These are phyloP conservation scores for Trypanosoma platydactyli DNA, from an alignment of 208 protist genomes.

Conservation along the genomic window DNA sequence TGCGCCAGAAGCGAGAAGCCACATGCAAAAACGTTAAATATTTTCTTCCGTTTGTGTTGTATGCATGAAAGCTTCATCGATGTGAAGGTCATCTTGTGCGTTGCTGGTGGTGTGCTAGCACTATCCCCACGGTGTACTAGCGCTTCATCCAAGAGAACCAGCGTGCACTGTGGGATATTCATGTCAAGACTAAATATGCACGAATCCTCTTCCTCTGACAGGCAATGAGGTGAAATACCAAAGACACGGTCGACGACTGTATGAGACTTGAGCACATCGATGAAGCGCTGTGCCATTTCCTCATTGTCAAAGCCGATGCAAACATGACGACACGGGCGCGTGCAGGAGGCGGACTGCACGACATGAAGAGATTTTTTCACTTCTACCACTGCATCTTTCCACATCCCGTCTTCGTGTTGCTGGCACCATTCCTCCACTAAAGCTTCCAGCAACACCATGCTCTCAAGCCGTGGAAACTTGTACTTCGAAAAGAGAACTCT, in stretches of 20 bases:
- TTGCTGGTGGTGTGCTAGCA: neutral
- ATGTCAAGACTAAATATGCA: constrained; percentile 13
- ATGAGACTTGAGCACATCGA: constrained; percentile 6
- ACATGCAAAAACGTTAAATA: neutral
- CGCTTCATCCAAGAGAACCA: constrained; percentile 10
- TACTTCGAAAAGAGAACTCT: constrained; percentile 8
- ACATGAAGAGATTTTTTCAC: constrained; percentile 16
- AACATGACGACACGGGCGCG: constrained; percentile 31
- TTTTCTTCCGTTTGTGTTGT: constrained; percentile 1
- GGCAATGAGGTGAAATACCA: constrained; percentile 9
- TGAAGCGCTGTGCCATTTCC: constrained; percentile 17
- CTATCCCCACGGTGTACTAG: neutral
- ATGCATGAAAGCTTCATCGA: constrained; percentile 5
- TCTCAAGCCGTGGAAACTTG: constrained; percentile 12
- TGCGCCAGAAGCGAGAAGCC: constrained; percentile 9
- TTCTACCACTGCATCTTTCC: constrained; percentile 4
- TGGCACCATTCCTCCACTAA: constrained; percentile 22
- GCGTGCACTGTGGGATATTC: neutral
- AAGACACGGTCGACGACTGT: constrained; percentile 17
- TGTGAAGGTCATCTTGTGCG: constrained; percentile 3
- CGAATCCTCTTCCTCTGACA: constrained; percentile 13
- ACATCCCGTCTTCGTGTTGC: constrained; percentile 6
- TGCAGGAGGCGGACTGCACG: constrained; percentile 27
- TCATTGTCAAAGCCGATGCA: constrained; percentile 8
- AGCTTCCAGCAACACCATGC: constrained; percentile 14